Evolutionary conservation across 78 protist species (phyloP).

Genomic region (Guillardia theta): DNA sequence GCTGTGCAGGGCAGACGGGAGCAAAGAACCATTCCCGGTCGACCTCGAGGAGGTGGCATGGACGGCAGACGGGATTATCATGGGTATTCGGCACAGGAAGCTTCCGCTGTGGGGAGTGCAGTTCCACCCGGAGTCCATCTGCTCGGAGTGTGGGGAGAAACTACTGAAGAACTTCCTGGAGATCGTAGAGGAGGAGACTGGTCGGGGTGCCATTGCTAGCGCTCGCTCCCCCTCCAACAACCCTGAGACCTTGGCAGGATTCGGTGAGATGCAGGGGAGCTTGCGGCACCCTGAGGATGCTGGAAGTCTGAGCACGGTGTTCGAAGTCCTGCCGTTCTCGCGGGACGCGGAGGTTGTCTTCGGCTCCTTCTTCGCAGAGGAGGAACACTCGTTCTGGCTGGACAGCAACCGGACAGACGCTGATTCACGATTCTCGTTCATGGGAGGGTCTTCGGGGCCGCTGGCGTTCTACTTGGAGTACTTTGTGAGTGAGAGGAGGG

Average conservation of each 20-base stretch:
- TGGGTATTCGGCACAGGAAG: constrained; percentile 58
- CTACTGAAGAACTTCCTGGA: constrained; percentile 52
- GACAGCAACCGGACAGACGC: constrained; percentile 58
- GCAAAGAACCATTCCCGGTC: neutral
- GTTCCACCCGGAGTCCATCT: constrained; percentile 81
- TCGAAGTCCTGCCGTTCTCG: too few species aligned
- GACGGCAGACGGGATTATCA: constrained; percentile 38
- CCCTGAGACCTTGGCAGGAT: too few species aligned
- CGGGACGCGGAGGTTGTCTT: too few species aligned
- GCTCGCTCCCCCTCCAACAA: too few species aligned
- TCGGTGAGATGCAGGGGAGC: too few species aligned
- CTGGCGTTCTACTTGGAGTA: neutral
- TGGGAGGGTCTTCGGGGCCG: constrained; percentile 48
- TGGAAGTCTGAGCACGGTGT: too few species aligned
- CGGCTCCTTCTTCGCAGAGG: neutral
- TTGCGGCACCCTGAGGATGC: too few species aligned
- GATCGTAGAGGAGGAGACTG: neutral
- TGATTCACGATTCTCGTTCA: constrained; percentile 59
- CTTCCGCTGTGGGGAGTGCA: constrained; percentile 71
- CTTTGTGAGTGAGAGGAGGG: neutral
- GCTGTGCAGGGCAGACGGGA: neutral
- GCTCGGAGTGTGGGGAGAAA: constrained; percentile 63
- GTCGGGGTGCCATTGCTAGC: too few species aligned
- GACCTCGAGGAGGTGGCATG: neutral
- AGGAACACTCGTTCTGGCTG: constrained; percentile 55